Base-by-base conservation (phyloP, 75 land plant species). In the Selaginella tamariscina region DNA sequence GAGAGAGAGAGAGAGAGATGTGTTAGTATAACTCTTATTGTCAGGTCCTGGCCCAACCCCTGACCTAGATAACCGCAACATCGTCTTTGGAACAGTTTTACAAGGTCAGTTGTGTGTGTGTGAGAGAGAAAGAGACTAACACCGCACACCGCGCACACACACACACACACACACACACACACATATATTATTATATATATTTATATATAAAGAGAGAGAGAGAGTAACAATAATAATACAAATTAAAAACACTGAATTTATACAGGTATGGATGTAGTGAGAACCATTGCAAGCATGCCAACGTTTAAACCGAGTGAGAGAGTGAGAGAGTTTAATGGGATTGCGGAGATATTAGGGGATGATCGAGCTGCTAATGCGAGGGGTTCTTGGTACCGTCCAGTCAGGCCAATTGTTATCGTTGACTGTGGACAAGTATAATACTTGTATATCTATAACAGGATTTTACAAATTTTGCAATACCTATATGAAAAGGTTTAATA, bases 11-110 rank as follows among this genome's bases (percentile, higher is more conserved):
- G n/a, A n/a, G n/a, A n/a, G n/a, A n/a, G n/a, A n/a, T n/a, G n/a
- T n/a, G n/a, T 59, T 22, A n/a, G 8, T 59, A 5, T 59, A 8
- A n/a, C 20, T 5, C 20, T 26, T n/a, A 9, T 39, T 39, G 5
- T 24, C 74, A 72, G 97, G 97, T 2, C 97, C 97, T 0, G 97
- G 88, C 11, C 97, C 97, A 13, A 82, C 84, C 72, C 93, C 97
- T 0, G 80, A 84, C 80, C 85, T 92, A 33, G 97, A 92, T 70
- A 72, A 70, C 28, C 74, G 68, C 65, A 92, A 92, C 64, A 88
- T 92, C 70, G 86, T 92, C 56, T 92, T 92, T 63, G 97, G 97
- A n/a, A 78, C 85, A 2, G 94, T 92, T 13, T 76, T 92, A 68
- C 85, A 88, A 86, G 97, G 97, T 92, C 5, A 39, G 18, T 49